Evolutionary conservation across 768 basidiomycete genomes (phyloP).

Genomic region (Phanerochaete carnosa): DNA sequence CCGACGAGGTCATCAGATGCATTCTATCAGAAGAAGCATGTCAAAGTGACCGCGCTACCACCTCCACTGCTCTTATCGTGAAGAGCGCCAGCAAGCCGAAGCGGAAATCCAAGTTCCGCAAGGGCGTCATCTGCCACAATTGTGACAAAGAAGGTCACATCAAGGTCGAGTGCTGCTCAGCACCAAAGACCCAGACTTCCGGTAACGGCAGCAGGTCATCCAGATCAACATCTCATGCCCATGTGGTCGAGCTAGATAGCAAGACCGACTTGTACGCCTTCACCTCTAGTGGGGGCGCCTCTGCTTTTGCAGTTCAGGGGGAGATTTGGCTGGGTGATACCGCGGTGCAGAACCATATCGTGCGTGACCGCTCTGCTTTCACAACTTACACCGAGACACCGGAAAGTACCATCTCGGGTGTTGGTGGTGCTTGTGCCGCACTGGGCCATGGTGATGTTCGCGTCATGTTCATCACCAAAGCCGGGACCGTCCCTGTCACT

Average conservation of each 20-base stretch:
- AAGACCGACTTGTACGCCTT: not conserved
- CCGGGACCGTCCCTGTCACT: not conserved
- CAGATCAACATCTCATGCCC: not conserved
- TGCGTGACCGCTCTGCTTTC: constrained; percentile 11
- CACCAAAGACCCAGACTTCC: not conserved
- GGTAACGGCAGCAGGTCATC: too few species aligned
- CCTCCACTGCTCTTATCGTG: too few species aligned
- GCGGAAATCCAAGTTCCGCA: constrained; percentile 1
- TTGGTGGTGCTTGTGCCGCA: constrained; percentile 10
- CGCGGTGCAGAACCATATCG: constrained; percentile 10
- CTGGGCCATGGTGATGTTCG: constrained; percentile 14
- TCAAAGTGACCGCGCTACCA: too few species aligned
- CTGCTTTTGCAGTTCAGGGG: not conserved
- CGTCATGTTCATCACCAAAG: not conserved
- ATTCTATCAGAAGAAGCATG: too few species aligned
- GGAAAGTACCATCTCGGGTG: constrained; percentile 6
- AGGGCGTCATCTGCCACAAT: constrained; percentile 3
- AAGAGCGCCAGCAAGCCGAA: too few species aligned
- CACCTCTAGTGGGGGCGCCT: not conserved
- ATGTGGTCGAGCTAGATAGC: not conserved
- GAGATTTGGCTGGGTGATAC: constrained; percentile 17
- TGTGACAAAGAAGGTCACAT: constrained; percentile 7
- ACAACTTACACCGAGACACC: not conserved
- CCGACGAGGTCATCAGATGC: too few species aligned
- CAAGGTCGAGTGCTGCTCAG: not conserved